A percentile compares a stretch with the other conserved stretches of the same genome.
Evolutionary conservation across 176 grass and related monocot species (phyloP).

Genomic region (Urochloa ruziziensis): DNA sequence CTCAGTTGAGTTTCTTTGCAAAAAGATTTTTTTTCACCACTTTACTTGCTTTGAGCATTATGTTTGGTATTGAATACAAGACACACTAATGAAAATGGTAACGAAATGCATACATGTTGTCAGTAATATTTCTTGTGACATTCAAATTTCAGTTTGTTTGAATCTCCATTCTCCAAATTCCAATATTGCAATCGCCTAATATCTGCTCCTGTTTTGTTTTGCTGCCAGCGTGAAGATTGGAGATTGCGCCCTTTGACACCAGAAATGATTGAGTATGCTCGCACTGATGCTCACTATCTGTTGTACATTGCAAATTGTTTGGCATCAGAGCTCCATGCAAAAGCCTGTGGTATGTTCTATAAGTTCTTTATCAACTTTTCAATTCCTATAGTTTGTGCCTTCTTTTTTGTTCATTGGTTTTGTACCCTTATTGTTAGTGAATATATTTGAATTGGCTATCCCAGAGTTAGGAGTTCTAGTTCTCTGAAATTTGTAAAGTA

Average conservation of each 20-base stretch:
- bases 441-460: conserved; percentile 16
- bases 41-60: conserved; percentile 14
- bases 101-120: neutral
- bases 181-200: neutral
- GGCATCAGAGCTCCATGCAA: conserved; percentile 66
- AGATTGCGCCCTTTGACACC: conserved; percentile 72
- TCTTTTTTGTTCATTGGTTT: conserved; percentile 2
- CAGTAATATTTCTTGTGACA: neutral
- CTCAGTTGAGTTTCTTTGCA: neutral
- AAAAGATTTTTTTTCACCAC: neutral
- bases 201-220: neutral
- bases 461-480: neutral
- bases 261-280: conserved; percentile 87
- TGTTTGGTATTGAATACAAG: conserved; percentile 14
- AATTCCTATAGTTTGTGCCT: neutral
- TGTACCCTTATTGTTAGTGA: neutral
- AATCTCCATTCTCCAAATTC: neutral
- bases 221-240: conserved; percentile 90
- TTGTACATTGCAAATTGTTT: conserved; percentile 87
- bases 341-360: conserved; percentile 59
- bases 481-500: neutral
- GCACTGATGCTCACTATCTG: conserved; percentile 84
- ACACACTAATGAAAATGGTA: conserved; percentile 24
- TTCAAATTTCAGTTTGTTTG: conserved; percentile 7
- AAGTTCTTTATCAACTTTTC: neutral